Evolutionary conservation across 108 stramenopile genomes (phyloP).

Genomic region (Thalassiosira profunda): DNA sequence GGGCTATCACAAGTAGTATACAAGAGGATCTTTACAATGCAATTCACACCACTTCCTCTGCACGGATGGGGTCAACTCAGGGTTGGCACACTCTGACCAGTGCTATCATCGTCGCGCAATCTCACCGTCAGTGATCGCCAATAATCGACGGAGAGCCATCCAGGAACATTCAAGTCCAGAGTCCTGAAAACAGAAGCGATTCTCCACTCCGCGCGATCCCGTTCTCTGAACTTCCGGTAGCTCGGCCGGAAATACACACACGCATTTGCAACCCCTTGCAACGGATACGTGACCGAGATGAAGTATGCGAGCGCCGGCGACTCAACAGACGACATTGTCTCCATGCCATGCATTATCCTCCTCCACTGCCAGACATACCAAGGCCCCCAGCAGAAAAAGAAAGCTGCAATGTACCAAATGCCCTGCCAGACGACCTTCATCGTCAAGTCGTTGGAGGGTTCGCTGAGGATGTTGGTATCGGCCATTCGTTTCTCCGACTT

Average conservation of each 20-base stretch:
- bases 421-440: constrained; percentile 34
- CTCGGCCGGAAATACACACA: constrained; percentile 19
- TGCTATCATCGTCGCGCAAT: not conserved
- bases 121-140: not conserved
- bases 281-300: constrained; percentile 5
- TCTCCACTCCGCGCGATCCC: constrained; percentile 4
- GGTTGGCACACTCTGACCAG: not conserved
- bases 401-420: constrained; percentile 33
- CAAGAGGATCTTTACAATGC: too few relatives aligned
- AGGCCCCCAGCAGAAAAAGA: constrained; percentile 24
- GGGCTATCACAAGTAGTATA: constrained; percentile 83
- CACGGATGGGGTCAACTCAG: too few relatives aligned
- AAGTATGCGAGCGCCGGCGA: constrained; percentile 1
- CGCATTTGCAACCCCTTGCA: constrained; percentile 21
- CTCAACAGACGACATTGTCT: not conserved
- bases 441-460: not conserved
- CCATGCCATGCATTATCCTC: not conserved
- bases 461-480: not conserved
- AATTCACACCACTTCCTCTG: too few relatives aligned
- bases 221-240: constrained; percentile 18
- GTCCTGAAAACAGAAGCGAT: constrained; percentile 17
- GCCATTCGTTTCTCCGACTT: constrained; percentile 23
- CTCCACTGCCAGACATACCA: constrained; percentile 39
- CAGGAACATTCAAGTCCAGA: constrained; percentile 7
- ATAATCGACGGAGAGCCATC: constrained; percentile 5